phyloP scores from a whole-genome alignment of 257 asterid genomes.

The Przewalskia tangutica region DNA sequence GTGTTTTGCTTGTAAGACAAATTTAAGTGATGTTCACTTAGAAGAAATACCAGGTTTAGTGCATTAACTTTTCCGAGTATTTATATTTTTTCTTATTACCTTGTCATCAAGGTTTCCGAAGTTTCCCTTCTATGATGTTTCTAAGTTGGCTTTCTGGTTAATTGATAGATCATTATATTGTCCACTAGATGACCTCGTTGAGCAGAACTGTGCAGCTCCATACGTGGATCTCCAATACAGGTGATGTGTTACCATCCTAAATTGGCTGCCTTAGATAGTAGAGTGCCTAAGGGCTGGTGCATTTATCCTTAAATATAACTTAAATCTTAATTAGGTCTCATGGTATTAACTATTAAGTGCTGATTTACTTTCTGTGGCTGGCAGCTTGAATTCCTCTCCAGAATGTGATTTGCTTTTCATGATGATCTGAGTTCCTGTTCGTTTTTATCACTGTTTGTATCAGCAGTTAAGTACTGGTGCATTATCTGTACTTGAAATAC shows the following conservation, averaged over 20 bases:
- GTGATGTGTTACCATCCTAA: conserved; percentile 34
- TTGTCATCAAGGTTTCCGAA: conserved; percentile 26
- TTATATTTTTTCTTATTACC: conserved; percentile 19
- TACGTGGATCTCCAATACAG: conserved; percentile 46
- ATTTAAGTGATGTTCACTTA: not conserved
- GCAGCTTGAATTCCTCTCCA: conserved; percentile 31
- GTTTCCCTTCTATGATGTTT: conserved; percentile 16
- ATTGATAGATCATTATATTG: conserved; percentile 69
- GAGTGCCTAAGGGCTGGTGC: conserved; percentile 10
- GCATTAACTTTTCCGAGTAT: conserved; percentile 6
- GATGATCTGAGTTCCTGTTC: conserved; percentile 11
- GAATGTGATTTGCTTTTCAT: conserved; percentile 11
- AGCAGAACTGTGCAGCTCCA: conserved; percentile 62
- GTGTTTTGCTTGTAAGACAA: not conserved
- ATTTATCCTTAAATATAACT: not conserved
- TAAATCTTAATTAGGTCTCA: conserved; percentile 14
- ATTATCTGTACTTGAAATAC: conserved; percentile 6
- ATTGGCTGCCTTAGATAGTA: conserved; percentile 12
- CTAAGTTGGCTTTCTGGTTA: conserved; percentile 62
- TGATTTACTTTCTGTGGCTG: conserved; percentile 26
- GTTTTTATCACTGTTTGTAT: conserved; percentile 4
- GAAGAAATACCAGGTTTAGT: conserved; percentile 6
- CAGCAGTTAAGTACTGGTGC: conserved; percentile 8
- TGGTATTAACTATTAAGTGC: not conserved
- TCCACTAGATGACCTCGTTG: conserved; percentile 73